phyloP scores from a whole-genome alignment of 2,329 filamentous ascomycete genomes.

The Fusarium virguliforme region DNA sequence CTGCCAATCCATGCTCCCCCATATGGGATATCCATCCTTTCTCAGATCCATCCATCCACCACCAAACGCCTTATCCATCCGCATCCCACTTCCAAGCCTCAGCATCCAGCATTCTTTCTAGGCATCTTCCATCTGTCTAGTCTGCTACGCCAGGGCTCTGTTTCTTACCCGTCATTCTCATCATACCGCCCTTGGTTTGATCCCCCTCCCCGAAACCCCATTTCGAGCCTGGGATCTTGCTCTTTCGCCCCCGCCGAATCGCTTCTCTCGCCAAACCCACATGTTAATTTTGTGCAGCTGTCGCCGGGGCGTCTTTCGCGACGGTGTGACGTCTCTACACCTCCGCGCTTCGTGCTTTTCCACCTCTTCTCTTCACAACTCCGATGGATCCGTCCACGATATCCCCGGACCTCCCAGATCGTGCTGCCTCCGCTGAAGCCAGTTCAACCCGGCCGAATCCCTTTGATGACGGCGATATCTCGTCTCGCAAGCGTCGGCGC shows the following conservation, averaged over 20 bases:
- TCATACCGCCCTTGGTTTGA: slow-evolving; percentile 24
- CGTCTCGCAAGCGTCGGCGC: slow-evolving; percentile 74
- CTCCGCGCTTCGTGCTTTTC: slow-evolving; percentile 61
- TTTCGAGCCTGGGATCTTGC: slow-evolving; percentile 39
- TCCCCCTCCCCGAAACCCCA: slow-evolving; percentile 27
- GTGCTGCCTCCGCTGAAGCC: slow-evolving; percentile 75
- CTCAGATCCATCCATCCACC: slow-evolving; percentile 44
- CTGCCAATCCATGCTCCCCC: slow-evolving; percentile 55
- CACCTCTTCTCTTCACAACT: slow-evolving; percentile 57
- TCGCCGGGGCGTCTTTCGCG: slow-evolving; percentile 69
- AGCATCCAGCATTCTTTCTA: slow-evolving; percentile 39
- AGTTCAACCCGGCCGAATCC: slow-evolving; percentile 75
- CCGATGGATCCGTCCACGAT: slow-evolving; percentile 70
- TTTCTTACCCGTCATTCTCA: slow-evolving; percentile 27
- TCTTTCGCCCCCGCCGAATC: slow-evolving; percentile 40
- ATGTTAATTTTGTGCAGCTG: slow-evolving; percentile 72
- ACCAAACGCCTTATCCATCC: slow-evolving; percentile 44
- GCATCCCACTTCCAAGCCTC: slow-evolving; percentile 43
- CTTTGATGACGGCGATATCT: slow-evolving; percentile 72
- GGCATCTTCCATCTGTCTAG: slow-evolving; percentile 28
- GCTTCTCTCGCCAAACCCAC: slow-evolving; percentile 59
- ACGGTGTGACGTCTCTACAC: slow-evolving; percentile 67
- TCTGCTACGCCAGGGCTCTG: slow-evolving; percentile 30
- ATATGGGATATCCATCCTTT: slow-evolving; percentile 29
- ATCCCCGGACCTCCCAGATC: slow-evolving; percentile 69